These are phyloP conservation scores for Diutina mesorugosa DNA, from an alignment of 1,139 yeast genomes.

Conservation along the genomic window DNA sequence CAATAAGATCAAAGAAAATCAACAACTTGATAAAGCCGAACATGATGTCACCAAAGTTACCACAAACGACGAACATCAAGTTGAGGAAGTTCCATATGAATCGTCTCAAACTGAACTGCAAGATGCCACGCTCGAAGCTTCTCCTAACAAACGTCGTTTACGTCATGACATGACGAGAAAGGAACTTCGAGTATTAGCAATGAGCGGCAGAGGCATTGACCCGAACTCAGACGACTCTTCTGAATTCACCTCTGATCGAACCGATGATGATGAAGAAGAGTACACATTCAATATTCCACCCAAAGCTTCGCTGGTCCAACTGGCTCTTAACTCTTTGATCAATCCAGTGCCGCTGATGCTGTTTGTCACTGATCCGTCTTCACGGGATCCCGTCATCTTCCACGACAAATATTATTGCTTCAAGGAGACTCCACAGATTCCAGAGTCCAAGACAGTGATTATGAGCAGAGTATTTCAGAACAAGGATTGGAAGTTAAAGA, in stretches of 20 bases:
- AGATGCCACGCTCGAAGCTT: background rate
- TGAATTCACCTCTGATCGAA: background rate
- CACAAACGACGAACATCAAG: background rate
- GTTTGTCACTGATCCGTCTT: conserved; percentile 21
- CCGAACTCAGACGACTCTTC: background rate
- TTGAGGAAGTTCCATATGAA: background rate
- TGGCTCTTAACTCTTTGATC: conserved; percentile 27
- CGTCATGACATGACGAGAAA: background rate
- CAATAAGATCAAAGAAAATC: background rate
- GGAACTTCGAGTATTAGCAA: background rate
- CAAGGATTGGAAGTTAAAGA: conserved; percentile 13
- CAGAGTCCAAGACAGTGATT: background rate
- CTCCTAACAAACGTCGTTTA: background rate
- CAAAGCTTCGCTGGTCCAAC: conserved; percentile 31
- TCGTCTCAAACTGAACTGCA: background rate
- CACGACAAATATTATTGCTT: conserved; percentile 73
- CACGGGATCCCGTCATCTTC: conserved; percentile 45
- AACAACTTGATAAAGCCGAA: background rate
- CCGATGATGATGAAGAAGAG: background rate
- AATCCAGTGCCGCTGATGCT: conserved; percentile 28
- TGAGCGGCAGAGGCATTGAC: background rate
- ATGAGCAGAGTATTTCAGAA: background rate
- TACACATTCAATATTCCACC: conserved; percentile 23
- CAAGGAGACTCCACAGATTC: conserved; percentile 45
- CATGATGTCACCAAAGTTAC: background rate